Percentiles rank a stretch among this genome's conserved stretches.
phyloP scores from a whole-genome alignment of 2,329 filamentous ascomycete genomes.

The Zymoseptoria pseudotritici region DNA sequence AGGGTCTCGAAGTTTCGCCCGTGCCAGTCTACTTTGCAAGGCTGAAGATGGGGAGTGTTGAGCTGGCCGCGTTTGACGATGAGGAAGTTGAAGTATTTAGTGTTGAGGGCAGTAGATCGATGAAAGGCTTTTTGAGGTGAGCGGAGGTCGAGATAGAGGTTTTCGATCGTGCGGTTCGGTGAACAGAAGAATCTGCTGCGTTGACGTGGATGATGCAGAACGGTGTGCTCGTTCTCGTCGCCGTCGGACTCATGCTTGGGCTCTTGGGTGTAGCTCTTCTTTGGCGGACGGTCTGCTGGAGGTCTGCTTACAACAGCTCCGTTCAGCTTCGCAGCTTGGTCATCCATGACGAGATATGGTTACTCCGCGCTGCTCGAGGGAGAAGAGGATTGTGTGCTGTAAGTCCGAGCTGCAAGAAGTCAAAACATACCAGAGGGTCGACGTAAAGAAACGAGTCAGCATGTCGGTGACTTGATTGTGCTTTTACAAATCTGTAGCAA shows the following conservation, averaged over 20 bases:
- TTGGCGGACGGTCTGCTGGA: neutral
- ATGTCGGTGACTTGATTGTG: too few species aligned
- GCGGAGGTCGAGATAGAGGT: conserved; percentile 13
- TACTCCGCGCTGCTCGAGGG: too few species aligned
- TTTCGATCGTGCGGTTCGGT: neutral
- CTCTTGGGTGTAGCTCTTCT: neutral
- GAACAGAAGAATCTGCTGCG: too few species aligned
- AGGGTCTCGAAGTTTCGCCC: neutral
- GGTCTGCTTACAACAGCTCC: neutral
- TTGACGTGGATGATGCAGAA: conserved; percentile 6
- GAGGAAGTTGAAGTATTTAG: conserved; percentile 11
- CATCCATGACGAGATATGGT: neutral
- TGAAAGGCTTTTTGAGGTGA: conserved; percentile 10
- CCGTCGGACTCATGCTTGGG: neutral
- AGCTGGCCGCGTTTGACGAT: conserved; percentile 10
- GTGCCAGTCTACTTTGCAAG: too few species aligned
- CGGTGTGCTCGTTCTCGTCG: neutral
- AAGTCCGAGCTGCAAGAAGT: too few species aligned
- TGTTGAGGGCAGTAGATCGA: conserved; percentile 3
- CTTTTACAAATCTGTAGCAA: too few species aligned
- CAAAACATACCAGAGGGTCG: too few species aligned
- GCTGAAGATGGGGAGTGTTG: neutral
- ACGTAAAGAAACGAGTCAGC: too few species aligned
- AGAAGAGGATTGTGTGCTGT: too few species aligned
- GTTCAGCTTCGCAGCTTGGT: neutral